phyloP scores from a whole-genome alignment of 192 early-diverging fungal genomes.

The Chytriomyces sp. region DNA sequence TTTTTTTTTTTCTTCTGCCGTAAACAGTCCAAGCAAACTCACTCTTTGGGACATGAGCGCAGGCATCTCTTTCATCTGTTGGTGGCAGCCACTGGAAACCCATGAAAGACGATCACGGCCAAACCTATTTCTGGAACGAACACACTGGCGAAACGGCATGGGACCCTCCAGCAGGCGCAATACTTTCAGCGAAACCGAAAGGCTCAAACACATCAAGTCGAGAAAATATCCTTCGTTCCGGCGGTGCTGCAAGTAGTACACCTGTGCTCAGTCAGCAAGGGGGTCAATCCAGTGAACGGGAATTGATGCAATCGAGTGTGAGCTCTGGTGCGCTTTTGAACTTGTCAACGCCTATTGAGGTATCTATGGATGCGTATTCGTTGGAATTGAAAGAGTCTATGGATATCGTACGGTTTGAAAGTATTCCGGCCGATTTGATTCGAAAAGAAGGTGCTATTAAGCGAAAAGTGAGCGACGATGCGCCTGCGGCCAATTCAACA shows the following conservation, averaged over 20 bases:
- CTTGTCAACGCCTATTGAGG: too few relatives aligned
- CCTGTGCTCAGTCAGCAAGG: too few relatives aligned
- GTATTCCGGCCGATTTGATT: conserved; percentile 54
- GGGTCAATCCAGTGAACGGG: too few relatives aligned
- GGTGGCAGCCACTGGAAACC: conserved; percentile 26
- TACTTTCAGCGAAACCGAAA: too few relatives aligned
- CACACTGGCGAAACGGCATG: conserved; percentile 53
- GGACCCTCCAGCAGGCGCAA: background rate
- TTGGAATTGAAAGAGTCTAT: background rate
- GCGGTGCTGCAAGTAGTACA: too few relatives aligned
- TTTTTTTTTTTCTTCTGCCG: background rate
- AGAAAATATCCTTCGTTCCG: too few relatives aligned
- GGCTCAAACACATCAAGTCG: too few relatives aligned
- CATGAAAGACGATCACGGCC: conserved; percentile 34
- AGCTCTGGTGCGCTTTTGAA: background rate
- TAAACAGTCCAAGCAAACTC: background rate
- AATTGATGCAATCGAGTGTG: background rate
- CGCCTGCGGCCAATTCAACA: background rate
- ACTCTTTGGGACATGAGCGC: background rate
- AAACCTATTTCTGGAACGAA: conserved; percentile 60
- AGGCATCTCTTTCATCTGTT: background rate
- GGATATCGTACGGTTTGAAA: conserved; percentile 36
- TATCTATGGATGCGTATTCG: too few relatives aligned
- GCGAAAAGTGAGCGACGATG: conserved; percentile 40
- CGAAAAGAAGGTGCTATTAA: conserved; percentile 48